These are phyloP conservation scores for Aspergillus udagawae DNA, from an alignment of 2,329 filamentous ascomycete genomes.

Conservation along the genomic window DNA sequence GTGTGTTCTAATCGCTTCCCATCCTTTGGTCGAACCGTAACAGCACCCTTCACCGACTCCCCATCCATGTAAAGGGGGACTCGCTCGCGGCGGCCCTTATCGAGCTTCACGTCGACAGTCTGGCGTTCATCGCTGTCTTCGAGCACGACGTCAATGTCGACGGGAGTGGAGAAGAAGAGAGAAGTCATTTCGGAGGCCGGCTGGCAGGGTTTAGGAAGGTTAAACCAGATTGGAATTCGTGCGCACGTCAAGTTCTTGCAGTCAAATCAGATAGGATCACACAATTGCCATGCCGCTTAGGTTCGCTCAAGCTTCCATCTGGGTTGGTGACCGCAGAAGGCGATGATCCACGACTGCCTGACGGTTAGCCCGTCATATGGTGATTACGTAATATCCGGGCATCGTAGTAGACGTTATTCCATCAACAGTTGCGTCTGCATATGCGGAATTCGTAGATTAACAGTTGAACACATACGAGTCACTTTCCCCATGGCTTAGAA, in stretches of 20 bases:
- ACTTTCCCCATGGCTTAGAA: neutral
- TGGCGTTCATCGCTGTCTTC: constrained; percentile 90
- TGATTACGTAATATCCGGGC: constrained; percentile 12
- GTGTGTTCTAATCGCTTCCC: constrained; percentile 97
- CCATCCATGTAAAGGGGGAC: constrained; percentile 96
- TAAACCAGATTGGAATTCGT: constrained; percentile 14
- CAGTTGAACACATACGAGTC: neutral
- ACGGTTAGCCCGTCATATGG: constrained; percentile 8
- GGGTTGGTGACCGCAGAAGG: neutral
- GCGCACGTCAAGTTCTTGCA: neutral
- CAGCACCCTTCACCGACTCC: constrained; percentile 93
- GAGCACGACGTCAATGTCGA: constrained; percentile 98
- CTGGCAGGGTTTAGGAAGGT: constrained; percentile 1
- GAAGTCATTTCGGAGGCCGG: constrained; percentile 68
- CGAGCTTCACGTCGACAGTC: constrained; percentile 96
- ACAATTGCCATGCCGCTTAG: constrained; percentile 1
- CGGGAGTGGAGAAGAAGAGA: constrained; percentile 96
- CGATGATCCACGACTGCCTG: constrained; percentile 1
- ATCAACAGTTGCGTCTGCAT: neutral
- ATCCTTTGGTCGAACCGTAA: constrained; percentile 94
- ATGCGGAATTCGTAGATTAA: neutral
- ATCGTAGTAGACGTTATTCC: neutral
- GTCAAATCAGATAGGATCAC: neutral
- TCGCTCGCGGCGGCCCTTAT: constrained; percentile 96
- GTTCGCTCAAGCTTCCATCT: neutral